A percentile compares a stretch with the other conserved stretches of the same genome.
These are phyloP conservation scores for Ampelocalamus luodianensis DNA, from an alignment of 176 grass and related monocot species.

Conservation along the genomic window DNA sequence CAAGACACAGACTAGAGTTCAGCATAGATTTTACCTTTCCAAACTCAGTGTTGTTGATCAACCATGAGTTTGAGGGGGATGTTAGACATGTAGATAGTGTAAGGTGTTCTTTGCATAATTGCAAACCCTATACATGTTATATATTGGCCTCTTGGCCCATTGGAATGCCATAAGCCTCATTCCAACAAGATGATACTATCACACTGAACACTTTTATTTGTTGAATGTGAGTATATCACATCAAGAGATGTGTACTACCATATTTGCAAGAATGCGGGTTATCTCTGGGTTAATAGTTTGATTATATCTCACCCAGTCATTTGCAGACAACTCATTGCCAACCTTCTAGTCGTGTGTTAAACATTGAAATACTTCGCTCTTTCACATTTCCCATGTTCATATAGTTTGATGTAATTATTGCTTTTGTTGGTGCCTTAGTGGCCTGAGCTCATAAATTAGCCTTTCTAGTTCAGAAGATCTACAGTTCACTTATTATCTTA, in stretches of 20 bases:
- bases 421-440: not conserved
- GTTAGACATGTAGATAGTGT: no score
- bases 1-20: no score
- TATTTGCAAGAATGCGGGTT: not conserved
- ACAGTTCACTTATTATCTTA: conserved; percentile 31
- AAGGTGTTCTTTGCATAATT: no score
- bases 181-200: not conserved
- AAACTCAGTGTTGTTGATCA: no score
- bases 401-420: not conserved
- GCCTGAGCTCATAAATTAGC: not conserved
- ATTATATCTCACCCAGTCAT: not conserved
- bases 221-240: not conserved
- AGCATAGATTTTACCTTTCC: no score
- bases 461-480: not conserved
- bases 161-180: no score
- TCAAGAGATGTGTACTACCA: not conserved
- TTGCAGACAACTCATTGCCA: not conserved
- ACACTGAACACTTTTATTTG: not conserved
- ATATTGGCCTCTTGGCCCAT: no score
- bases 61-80: no score
- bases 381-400: not conserved
- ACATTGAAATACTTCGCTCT: not conserved
- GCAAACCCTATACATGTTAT: no score
- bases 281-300: not conserved
- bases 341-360: not conserved